Evolutionary conservation across 257 asterid species (phyloP), one percentile per base, ranked within the genome.

Genomic region (Ilex aquifolium): DNA sequence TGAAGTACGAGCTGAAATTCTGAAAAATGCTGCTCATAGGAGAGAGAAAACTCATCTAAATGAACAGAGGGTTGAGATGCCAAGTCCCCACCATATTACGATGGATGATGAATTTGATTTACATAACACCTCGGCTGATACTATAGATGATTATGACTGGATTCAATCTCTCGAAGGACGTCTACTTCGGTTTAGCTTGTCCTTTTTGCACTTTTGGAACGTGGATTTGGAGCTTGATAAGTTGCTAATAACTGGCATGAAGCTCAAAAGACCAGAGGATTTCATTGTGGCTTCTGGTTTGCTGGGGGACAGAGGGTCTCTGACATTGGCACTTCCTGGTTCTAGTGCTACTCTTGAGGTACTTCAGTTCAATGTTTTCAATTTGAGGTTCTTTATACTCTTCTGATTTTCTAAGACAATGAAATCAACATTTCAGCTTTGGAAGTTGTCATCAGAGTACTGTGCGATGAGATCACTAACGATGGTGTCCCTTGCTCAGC

Each of bases 401-500:
- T 60, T 61, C 13, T 44, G 14, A 11, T 39, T 67, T 58, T 65
- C 82, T 74, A 61, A 76, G 72, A 49, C 61, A 80, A 56, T 54
- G 40, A 60, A 66, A 62, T 65, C 76, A 60, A 63, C 42, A 27
- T 68, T 77, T 61, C 97, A 92, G 99, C 89, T 92, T 60, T 92
- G 97, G 99, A 92, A 83, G 81, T 83, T 90, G 66, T 87, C 99
- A 50, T 76, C 96, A 39, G 97, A 89, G 80, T 92, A 84, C 73
- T 87, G 87, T 65, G 97, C 97, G 72, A 78, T 85, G 84, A 83
- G 97, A 81, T 89, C 99, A 62, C 80, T 92, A 69, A 87, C 94
- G 21, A 89, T 92, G 96, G 95, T 92, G 72, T 84, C 99, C 77
- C 96, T 92, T 72, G 91, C 96, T 52, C 99, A 92, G 62, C 97